These are phyloP conservation scores for Infundibulicybe gibba DNA, from an alignment of 768 basidiomycete genomes.

Conservation along the genomic window DNA sequence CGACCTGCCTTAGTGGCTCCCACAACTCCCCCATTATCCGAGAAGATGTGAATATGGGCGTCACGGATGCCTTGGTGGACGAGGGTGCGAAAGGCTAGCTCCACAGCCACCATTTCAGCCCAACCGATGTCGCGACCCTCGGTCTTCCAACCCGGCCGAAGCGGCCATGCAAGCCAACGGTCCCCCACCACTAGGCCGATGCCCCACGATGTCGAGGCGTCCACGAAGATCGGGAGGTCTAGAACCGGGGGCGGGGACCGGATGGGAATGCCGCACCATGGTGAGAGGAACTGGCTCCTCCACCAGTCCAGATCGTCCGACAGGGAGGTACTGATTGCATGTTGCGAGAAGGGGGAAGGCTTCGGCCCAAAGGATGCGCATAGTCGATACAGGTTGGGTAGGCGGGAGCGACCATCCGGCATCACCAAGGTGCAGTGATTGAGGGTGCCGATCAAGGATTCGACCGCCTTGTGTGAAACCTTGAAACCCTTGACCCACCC, in stretches of 20 bases:
- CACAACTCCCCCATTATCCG: not conserved
- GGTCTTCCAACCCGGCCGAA: not conserved
- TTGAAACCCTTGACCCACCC: constrained; percentile 10
- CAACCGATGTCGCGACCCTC: not conserved
- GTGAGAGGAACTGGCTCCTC: not conserved
- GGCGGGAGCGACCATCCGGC: not conserved
- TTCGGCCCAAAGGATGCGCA: not conserved
- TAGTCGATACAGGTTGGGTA: not conserved
- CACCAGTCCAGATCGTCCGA: not conserved
- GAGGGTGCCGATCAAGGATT: not conserved
- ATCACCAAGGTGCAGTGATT: no score
- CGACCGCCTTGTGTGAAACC: constrained; percentile 8
- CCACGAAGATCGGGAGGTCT: not conserved
- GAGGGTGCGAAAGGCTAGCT: no score
- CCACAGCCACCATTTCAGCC: not conserved
- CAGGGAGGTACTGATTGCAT: not conserved
- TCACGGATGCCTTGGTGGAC: not conserved
- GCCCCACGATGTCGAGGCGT: not conserved
- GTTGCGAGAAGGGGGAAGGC: not conserved
- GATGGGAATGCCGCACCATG: not conserved
- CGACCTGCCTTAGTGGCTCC: no score
- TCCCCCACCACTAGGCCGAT: no score
- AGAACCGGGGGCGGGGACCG: not conserved
- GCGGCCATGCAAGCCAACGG: not conserved
- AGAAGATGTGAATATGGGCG: not conserved